These are phyloP conservation scores for Rhizophagus clarus DNA, from an alignment of 192 early-diverging fungal genomes.

Conservation along the genomic window DNA sequence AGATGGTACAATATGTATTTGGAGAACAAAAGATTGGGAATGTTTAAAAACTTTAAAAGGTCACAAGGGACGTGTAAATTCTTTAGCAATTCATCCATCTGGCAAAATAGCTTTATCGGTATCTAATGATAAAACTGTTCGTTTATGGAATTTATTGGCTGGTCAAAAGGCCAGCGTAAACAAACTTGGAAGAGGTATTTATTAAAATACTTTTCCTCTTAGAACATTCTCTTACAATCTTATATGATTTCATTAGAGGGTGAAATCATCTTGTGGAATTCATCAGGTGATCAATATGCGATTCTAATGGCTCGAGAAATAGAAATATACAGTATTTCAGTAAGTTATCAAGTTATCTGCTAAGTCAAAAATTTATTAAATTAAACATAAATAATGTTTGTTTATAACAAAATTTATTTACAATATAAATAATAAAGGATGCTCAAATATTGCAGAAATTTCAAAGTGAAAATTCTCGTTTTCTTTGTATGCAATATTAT, in stretches of 20 bases:
- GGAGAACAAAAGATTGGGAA: slow-evolving; percentile 97
- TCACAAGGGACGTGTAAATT: slow-evolving; percentile 75
- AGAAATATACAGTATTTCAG: slow-evolving; percentile 57
- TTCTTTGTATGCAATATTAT: slow-evolving; percentile 43
- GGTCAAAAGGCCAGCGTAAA: slow-evolving; percentile 66
- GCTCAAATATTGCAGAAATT: slow-evolving; percentile 8
- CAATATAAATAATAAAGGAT: slow-evolving; percentile 2
- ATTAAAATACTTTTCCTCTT: neutral
- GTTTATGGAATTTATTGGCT: slow-evolving; percentile 78
- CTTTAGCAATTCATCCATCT: slow-evolving; percentile 89
- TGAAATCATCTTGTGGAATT: slow-evolving; percentile 56
- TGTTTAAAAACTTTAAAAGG: slow-evolving; percentile 85
- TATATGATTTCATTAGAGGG: slow-evolving; percentile 45
- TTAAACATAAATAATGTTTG: neutral
- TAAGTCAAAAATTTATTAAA: neutral
- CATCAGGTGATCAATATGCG: slow-evolving; percentile 56
- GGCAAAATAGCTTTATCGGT: slow-evolving; percentile 93
- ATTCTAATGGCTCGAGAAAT: slow-evolving; percentile 60
- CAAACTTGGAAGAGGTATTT: slow-evolving; percentile 50
- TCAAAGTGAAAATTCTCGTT: slow-evolving; percentile 35
- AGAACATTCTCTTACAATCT: neutral
- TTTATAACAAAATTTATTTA: neutral
- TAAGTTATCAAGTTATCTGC: slow-evolving; percentile 46
- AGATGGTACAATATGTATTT: slow-evolving; percentile 86
- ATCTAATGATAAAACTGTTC: slow-evolving; percentile 65